Evolutionary conservation across 208 protist genomes (phyloP), one percentile per base, ranked within the genome.

Genomic region (Zelonia costaricensis): DNA sequence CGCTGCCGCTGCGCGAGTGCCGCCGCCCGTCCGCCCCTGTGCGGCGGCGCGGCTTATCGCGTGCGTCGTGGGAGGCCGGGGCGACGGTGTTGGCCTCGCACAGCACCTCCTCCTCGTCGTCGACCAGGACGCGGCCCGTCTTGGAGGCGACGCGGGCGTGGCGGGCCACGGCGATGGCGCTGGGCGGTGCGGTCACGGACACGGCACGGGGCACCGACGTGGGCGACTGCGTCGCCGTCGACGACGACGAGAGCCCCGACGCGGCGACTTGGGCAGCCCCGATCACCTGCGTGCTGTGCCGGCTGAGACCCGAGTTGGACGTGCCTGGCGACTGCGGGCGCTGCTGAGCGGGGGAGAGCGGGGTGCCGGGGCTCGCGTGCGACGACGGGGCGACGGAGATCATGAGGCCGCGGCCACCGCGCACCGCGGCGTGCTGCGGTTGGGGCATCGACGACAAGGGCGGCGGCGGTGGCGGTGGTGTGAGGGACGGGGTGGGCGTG

Each of bases 51-150:
- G 27, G 55, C 15, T 27, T n/a, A n/a, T n/a, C n/a, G n/a, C n/a
- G 33, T 8, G 67, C 47, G 39, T 56, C 31, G 2, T 16, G 53
- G 28, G 22, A 27, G 5, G 23, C 22, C 1, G 39, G 51, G 0
- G 55, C n/a, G 36, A 76, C 56, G 12, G 58, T 66, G 52, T 73
- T 66, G 12, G 20, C 58, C 13, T 65, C 66, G 16, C 44, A 67
- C 0, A 76, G 42, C 33, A 76, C 39, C 31, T 76, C 69, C 20
- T 76, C 69, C 9, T 74, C 68, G 30, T 69, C 69, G 22, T 69
- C 55, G 8, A 76, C 62, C 15, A 76, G 43, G 13, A 76, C 69
- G 2, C 69, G 69, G 16, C 69, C 69, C 6, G 69, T 76, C 55
- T 70, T 62, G 22, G 53, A 59, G 10, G 62, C 53, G 20, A 76